phyloP scores from a whole-genome alignment of 2,329 filamentous ascomycete genomes.

The Biscogniauxia sp. region DNA sequence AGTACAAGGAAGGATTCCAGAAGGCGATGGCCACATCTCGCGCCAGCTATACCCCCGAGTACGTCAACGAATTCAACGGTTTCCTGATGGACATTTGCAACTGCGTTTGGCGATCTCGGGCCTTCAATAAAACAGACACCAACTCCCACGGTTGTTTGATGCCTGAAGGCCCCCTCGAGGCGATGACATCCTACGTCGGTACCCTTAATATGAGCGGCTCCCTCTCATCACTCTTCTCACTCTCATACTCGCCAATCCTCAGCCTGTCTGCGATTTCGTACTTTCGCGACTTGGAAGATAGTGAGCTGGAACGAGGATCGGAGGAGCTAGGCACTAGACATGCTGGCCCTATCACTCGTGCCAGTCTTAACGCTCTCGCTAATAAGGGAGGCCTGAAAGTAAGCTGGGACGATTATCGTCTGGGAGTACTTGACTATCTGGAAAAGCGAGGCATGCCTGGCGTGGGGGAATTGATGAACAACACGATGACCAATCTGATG shows the following conservation, averaged over 20 bases:
- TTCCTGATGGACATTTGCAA: constrained; percentile 88
- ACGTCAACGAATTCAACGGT: constrained; percentile 73
- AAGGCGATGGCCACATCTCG: constrained; percentile 31
- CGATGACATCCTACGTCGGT: constrained; percentile 47
- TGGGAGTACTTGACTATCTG: constrained; percentile 68
- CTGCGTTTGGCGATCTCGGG: constrained; percentile 73
- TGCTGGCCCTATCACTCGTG: constrained; percentile 68
- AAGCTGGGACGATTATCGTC: constrained; percentile 71
- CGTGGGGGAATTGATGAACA: constrained; percentile 70
- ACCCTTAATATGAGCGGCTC: constrained; percentile 45
- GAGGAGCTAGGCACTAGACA: constrained; percentile 49
- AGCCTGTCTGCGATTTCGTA: constrained; percentile 54
- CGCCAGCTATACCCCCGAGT: constrained; percentile 51
- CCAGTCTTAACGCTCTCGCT: constrained; percentile 60
- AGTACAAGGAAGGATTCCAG: constrained; percentile 75
- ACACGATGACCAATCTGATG: constrained; percentile 75
- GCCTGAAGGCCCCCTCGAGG: constrained; percentile 41
- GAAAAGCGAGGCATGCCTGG: constrained; percentile 63
- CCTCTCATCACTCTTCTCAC: constrained; percentile 51
- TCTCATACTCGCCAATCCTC: constrained; percentile 58
- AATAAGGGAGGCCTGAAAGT: constrained; percentile 64
- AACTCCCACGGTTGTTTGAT: constrained; percentile 58
- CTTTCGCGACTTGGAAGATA: constrained; percentile 57
- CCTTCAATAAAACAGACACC: constrained; percentile 64
- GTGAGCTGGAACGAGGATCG: constrained; percentile 40